A percentile compares a stretch with the other conserved stretches of the same genome.
These are phyloP conservation scores for Hypoxylon sp. DNA, from an alignment of 2,329 filamentous ascomycete species.

Conservation along the genomic window DNA sequence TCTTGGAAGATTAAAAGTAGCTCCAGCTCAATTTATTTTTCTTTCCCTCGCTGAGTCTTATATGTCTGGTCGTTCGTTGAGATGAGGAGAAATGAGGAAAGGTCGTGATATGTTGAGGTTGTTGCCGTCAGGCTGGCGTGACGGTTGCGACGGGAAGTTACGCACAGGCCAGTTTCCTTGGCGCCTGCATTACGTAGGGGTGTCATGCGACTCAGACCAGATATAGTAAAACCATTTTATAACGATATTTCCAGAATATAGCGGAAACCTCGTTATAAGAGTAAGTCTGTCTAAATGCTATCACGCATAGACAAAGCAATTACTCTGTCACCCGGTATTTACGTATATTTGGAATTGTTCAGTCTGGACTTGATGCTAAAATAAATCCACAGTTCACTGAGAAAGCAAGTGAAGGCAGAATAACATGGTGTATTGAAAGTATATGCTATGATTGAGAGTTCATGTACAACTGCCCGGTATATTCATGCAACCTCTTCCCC, in stretches of 20 bases:
- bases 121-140: constrained; percentile 25
- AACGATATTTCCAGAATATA: constrained; percentile 5
- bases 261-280: not conserved
- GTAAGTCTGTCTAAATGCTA: not conserved
- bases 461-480: not conserved
- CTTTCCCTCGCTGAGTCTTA: constrained; percentile 2
- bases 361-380: too few relatives aligned
- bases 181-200: constrained; percentile 34
- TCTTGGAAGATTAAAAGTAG: constrained; percentile 58
- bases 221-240: constrained; percentile 10
- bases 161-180: constrained; percentile 34
- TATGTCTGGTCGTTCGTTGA: constrained; percentile 9
- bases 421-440: too few relatives aligned
- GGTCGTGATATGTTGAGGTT: constrained; percentile 21
- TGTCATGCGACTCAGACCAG: constrained; percentile 23
- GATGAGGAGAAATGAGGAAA: constrained; percentile 15
- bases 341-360: too few relatives aligned
- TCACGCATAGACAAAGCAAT: too few relatives aligned
- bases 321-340: too few relatives aligned
- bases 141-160: constrained; percentile 29
- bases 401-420: too few relatives aligned
- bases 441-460: not conserved
- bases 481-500: not conserved
- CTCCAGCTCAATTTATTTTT: constrained; percentile 13
- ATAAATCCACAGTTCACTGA: too few relatives aligned